These are phyloP conservation scores for Aphanoascus verrucosus DNA, from an alignment of 2,329 filamentous ascomycete species.

Conservation along the genomic window DNA sequence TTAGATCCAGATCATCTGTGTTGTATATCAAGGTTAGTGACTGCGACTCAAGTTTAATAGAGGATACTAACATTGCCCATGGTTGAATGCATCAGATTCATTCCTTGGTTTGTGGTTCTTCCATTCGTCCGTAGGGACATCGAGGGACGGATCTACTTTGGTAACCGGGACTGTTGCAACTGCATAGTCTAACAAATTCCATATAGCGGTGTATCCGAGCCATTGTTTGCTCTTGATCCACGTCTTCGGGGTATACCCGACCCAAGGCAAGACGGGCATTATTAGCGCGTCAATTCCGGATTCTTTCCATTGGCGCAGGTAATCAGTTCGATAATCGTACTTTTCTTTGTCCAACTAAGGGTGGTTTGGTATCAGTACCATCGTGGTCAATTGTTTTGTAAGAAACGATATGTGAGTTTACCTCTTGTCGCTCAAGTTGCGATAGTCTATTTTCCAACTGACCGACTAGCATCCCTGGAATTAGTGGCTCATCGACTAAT, in stretches of 20 bases:
- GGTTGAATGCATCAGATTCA: constrained; percentile 39
- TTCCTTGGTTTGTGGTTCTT: constrained; percentile 30
- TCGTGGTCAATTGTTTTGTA: no score
- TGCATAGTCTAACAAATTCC: constrained; percentile 60
- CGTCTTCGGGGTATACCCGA: constrained; percentile 24
- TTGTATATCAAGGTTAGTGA: not conserved
- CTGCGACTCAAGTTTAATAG: constrained; percentile 25
- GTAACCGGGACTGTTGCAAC: constrained; percentile 50
- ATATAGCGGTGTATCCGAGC: constrained; percentile 52
- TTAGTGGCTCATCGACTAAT: constrained; percentile 25
- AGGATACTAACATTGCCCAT: constrained; percentile 38
- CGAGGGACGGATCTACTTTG: constrained; percentile 34
- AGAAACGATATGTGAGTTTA: constrained; percentile 10
- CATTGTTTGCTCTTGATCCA: constrained; percentile 29
- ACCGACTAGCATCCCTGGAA: constrained; percentile 30
- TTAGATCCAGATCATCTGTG: constrained; percentile 25
- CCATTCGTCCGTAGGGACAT: constrained; percentile 26
- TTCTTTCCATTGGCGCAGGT: constrained; percentile 24
- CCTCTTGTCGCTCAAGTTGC: constrained; percentile 22
- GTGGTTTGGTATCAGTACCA: not conserved
- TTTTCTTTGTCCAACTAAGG: constrained; percentile 23
- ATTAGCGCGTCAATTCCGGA: constrained; percentile 26
- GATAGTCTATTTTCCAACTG: constrained; percentile 22
- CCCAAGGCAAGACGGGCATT: constrained; percentile 27
- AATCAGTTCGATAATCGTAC: constrained; percentile 22